A percentile compares a stretch with the other conserved stretches of the same genome.
These are phyloP conservation scores for Trypanosomatidae sp. DNA, from an alignment of 208 protist species.

Conservation along the genomic window DNA sequence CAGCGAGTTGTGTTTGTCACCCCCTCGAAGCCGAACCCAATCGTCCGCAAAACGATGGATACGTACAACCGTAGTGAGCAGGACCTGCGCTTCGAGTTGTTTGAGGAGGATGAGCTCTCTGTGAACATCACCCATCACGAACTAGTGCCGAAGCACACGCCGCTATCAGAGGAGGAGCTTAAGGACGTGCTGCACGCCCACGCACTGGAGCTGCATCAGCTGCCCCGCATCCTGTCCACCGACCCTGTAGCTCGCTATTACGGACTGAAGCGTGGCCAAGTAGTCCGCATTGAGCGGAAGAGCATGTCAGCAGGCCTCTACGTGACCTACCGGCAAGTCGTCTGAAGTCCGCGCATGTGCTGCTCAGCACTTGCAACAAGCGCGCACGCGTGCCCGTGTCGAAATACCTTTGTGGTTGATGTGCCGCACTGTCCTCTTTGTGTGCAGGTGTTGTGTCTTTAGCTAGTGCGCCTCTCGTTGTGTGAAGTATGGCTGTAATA, in stretches of 20 bases:
- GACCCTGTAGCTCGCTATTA: constrained; percentile 98
- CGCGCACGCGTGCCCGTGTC: neutral
- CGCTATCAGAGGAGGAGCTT: constrained; percentile 85
- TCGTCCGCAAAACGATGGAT: constrained; percentile 69
- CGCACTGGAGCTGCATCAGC: constrained; percentile 94
- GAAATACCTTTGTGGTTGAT: neutral
- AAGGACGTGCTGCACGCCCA: constrained; percentile 89
- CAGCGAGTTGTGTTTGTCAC: constrained; percentile 71
- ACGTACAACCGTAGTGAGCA: constrained; percentile 63
- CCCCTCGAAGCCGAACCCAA: constrained; percentile 60
- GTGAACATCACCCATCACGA: constrained; percentile 98
- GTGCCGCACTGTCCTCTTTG: neutral
- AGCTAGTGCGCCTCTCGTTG: neutral
- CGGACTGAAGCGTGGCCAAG: constrained; percentile 90
- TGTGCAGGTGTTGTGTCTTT: neutral
- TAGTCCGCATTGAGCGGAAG: constrained; percentile 97
- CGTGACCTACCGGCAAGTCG: constrained; percentile 98
- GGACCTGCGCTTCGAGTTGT: constrained; percentile 91
- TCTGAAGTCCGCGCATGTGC: constrained; percentile 42
- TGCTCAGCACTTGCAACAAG: neutral
- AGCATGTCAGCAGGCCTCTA: constrained; percentile 98
- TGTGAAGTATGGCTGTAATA: neutral
- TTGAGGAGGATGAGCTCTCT: constrained; percentile 95
- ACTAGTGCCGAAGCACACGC: constrained; percentile 96
- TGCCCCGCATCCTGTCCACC: constrained; percentile 94